These are phyloP conservation scores for Theobroma cacao DNA, from an alignment of 345 rosid species.

Conservation along the genomic window DNA sequence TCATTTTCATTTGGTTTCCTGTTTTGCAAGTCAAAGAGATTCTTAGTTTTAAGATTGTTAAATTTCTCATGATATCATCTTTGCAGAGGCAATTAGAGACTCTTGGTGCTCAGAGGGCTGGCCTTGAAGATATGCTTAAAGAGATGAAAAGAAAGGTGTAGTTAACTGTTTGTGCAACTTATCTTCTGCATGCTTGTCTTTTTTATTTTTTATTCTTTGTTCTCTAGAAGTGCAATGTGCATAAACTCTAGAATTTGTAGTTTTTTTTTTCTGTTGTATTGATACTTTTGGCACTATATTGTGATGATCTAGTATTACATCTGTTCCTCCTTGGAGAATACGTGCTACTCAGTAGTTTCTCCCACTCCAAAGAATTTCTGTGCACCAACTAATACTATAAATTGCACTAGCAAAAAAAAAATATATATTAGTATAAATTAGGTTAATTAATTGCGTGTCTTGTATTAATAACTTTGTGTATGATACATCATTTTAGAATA, in stretches of 20 bases:
- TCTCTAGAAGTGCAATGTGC: not conserved
- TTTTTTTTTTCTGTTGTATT: not conserved
- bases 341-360: not conserved
- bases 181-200: not conserved
- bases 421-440: too few species aligned
- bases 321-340: not conserved
- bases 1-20: not conserved
- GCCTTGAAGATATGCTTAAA: slow-evolving; percentile 98
- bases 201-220: not conserved
- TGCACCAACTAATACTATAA: not conserved
- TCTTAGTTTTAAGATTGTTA: not conserved
- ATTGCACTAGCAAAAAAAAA: too few species aligned
- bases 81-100: slow-evolving; percentile 93
- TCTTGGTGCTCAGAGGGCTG: slow-evolving; percentile 95
- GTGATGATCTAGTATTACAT: not conserved
- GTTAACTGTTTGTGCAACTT: not conserved
- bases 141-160: slow-evolving; percentile 97
- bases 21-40: not conserved
- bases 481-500: not conserved
- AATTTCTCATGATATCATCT: slow-evolving; percentile 20
- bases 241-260: not conserved
- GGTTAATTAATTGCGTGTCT: not conserved
- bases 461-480: not conserved
- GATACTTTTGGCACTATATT: not conserved
- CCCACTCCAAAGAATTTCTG: not conserved